phyloP scores from a whole-genome alignment of 495 filamentous ascomycete species.

The Trichocladium antarcticum region DNA sequence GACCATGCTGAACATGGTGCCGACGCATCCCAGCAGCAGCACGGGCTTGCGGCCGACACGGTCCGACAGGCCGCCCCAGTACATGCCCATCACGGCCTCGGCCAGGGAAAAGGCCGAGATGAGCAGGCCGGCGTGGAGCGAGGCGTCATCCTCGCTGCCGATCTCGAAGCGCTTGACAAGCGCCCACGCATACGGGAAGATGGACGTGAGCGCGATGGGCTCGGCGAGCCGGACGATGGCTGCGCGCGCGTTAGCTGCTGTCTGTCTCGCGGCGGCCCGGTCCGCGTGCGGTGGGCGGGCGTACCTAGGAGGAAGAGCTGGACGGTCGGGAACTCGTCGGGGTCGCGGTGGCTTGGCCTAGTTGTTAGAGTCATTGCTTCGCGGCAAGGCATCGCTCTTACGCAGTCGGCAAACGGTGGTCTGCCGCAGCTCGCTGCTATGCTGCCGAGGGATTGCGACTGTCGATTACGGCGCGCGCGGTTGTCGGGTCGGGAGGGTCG shows the following conservation, averaged over 20 bases:
- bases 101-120: conserved; percentile 74
- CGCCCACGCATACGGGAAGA: conserved; percentile 80
- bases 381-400: conserved; percentile 16
- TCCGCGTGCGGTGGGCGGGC: background rate
- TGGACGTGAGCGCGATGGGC: conserved; percentile 77
- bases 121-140: conserved; percentile 74
- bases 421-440: background rate
- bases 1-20: conserved; percentile 67
- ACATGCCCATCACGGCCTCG: conserved; percentile 71
- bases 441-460: too few relatives aligned
- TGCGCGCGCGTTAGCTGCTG: conserved; percentile 11
- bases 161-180: conserved; percentile 65
- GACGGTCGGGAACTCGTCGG: conserved; percentile 57
- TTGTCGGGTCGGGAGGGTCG: too few relatives aligned
- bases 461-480: too few relatives aligned
- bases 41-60: conserved; percentile 75
- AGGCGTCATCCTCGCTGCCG: conserved; percentile 56
- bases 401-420: conserved; percentile 3
- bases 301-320: conserved; percentile 68
- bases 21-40: conserved; percentile 64
- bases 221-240: conserved; percentile 61
- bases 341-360: conserved; percentile 38
- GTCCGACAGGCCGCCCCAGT: conserved; percentile 76
- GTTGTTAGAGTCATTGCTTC: conserved; percentile 37
- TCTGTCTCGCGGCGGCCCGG: too few relatives aligned